Base-by-base conservation (phyloP, 495 filamentous ascomycete genomes). In the Chaetomium cochliodes region DNA sequence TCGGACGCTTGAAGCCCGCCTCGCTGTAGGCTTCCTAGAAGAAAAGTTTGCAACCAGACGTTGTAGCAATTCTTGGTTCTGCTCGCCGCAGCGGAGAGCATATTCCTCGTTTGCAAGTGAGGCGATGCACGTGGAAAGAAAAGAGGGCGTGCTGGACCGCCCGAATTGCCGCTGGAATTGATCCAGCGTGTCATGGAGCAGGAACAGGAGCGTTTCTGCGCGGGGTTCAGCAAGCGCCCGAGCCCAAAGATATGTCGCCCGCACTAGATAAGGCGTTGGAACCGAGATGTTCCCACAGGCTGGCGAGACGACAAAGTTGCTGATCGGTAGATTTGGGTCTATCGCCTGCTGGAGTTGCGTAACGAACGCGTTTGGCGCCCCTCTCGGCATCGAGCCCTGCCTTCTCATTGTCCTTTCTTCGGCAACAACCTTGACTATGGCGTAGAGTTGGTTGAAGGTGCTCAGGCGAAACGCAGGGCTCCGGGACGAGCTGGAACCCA, bases 401-500 rank as follows among this genome's bases (percentile, higher is more conserved):
- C 62, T 59, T 13, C 52, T 61, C 23, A n/a, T 28, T 6, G 51
- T 33, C 44, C 53, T 47, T 23, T 67, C 58, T 11, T 30, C n/a
- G 25, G 62, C 50, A 6, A 70, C 62, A 16, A 63, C 51, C 63
- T 55, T 65, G 51, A 67, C 49, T 50, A 65, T 68, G 26, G 67
- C 67, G 69, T 49, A 72, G 18, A 88, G 59, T 46, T 84, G 79
- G 68, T 89, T 89, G 71, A 89, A 88, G 33, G 84, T 87, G 71
- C 84, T 89, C 7, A 87, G 69, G 52, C 82, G 79, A n/a, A 81
- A 78, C 0, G 84, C 74, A 13, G 87, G 85, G 30, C 79, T 82
- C 39, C 83, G 79, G 9, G 81, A 67, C 68, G 62, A 73, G 73
- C 62, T 74, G 76, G 41, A 68, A 68, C 25, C 74, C 69, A 33